Conservation (phyloP, 106 monocot species). For the Allium cepa region DNA sequence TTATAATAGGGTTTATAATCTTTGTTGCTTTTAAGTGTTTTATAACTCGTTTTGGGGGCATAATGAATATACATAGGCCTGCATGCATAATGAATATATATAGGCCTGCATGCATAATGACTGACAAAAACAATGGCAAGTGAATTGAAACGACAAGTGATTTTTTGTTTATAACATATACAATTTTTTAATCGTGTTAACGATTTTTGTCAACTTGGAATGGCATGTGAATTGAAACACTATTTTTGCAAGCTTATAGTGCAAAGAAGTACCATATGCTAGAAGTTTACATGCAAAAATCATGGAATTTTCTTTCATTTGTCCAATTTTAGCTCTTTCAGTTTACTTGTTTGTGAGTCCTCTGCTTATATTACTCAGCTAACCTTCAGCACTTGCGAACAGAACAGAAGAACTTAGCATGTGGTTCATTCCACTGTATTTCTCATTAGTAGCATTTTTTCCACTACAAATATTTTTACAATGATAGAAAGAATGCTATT, state of each 20-base stretch:
- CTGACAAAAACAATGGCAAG: no score
- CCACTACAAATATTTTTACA: constrained; percentile 24
- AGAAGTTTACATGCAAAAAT: constrained; percentile 29
- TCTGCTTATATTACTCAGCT: constrained; percentile 14
- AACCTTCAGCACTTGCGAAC: constrained; percentile 14
- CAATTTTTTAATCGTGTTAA: no score
- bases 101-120: no score
- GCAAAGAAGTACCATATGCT: constrained; percentile 26
- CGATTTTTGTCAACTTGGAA: constrained; percentile 16
- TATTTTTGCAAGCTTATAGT: constrained; percentile 32
- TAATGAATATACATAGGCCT: no score
- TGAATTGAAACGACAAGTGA: no score
- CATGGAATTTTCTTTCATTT: constrained; percentile 23
- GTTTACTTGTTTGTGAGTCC: constrained; percentile 15
- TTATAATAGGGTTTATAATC: no score
- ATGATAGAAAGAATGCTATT: constrained; percentile 17
- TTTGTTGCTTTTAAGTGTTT: no score
- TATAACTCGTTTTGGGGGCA: no score
- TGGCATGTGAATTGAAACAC: constrained; percentile 35
- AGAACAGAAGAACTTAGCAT: constrained; percentile 11
- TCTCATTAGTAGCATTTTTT: constrained; percentile 19
- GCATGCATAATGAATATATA: no score
- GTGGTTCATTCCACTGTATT: constrained; percentile 21
- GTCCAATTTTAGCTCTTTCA: constrained; percentile 14
- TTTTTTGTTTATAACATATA: no score